Conservation (phyloP, 257 asterid genomes). For the Solanum pinnatisectum region DNA sequence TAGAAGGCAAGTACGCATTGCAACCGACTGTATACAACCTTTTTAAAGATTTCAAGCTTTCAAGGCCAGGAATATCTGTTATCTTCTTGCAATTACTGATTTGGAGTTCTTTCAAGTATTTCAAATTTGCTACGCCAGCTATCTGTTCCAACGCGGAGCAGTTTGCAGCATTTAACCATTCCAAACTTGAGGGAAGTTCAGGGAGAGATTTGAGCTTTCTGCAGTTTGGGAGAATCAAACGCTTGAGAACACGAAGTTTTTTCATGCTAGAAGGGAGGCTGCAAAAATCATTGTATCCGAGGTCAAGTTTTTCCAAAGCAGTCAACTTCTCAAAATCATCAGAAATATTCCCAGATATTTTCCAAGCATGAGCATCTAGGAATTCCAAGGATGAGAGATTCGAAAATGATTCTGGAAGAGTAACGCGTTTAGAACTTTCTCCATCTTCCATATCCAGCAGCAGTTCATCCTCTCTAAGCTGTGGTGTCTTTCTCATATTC, state of each 20-base stretch:
- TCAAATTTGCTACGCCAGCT: not conserved
- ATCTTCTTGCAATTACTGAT: not conserved
- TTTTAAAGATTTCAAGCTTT: constrained; percentile 16
- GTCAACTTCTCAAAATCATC: constrained; percentile 18
- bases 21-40: constrained; percentile 14
- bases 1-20: constrained; percentile 3
- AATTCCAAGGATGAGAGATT: constrained; percentile 13
- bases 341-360: constrained; percentile 14
- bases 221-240: not conserved
- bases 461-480: not conserved
- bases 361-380: constrained; percentile 22
- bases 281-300: constrained; percentile 15
- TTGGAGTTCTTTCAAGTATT: not conserved
- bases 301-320: constrained; percentile 5
- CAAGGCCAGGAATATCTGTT: constrained; percentile 15
- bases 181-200: not conserved
- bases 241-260: constrained; percentile 5
- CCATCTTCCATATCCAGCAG: not conserved
- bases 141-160: not conserved
- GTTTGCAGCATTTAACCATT: constrained; percentile 5
- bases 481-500: constrained; percentile 12
- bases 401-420: constrained; percentile 24
- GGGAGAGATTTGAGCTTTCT: not conserved
- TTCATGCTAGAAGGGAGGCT: constrained; percentile 17
- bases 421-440: not conserved